Conservation (phyloP, 306 rosid genomes). For the Inga oerstediana region DNA sequence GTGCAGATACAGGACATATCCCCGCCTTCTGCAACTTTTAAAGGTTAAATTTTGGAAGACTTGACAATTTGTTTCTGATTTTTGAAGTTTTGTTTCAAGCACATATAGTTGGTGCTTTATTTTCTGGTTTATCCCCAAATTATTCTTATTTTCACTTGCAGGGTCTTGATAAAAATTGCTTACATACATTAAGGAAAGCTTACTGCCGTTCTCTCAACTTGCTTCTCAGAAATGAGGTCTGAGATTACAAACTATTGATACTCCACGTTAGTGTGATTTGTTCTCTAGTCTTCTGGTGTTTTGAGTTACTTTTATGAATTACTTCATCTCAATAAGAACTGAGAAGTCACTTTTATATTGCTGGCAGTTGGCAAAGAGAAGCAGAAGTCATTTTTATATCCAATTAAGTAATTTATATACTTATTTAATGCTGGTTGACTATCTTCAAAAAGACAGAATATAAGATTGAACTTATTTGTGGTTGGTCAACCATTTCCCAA, state of each 20-base stretch:
- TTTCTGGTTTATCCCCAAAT: constrained; percentile 22
- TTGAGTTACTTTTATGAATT: constrained; percentile 14
- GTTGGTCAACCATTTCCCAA: too few relatives aligned
- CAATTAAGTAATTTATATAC: background rate
- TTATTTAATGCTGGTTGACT: background rate
- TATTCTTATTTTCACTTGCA: constrained; percentile 45
- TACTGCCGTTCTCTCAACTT: constrained; percentile 90
- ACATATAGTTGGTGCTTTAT: background rate
- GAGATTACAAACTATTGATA: constrained; percentile 41
- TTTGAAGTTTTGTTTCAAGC: constrained; percentile 24
- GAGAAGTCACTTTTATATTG: constrained; percentile 19
- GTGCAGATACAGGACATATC: constrained; percentile 91
- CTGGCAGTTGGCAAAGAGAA: background rate
- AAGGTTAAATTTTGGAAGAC: constrained; percentile 57
- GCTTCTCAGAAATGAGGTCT: constrained; percentile 95
- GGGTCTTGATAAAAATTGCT: constrained; percentile 86
- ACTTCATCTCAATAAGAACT: constrained; percentile 26
- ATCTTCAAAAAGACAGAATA: too few relatives aligned
- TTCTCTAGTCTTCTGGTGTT: constrained; percentile 21
- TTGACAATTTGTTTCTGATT: constrained; percentile 7
- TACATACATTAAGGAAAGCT: constrained; percentile 72
- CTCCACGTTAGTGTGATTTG: constrained; percentile 26
- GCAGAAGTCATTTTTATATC: too few relatives aligned
- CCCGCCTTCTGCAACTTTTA: constrained; percentile 85
- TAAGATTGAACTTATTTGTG: too few relatives aligned